Evolutionary conservation across 2,329 filamentous ascomycete species (phyloP).

Genomic region (Cercospora janseana): DNA sequence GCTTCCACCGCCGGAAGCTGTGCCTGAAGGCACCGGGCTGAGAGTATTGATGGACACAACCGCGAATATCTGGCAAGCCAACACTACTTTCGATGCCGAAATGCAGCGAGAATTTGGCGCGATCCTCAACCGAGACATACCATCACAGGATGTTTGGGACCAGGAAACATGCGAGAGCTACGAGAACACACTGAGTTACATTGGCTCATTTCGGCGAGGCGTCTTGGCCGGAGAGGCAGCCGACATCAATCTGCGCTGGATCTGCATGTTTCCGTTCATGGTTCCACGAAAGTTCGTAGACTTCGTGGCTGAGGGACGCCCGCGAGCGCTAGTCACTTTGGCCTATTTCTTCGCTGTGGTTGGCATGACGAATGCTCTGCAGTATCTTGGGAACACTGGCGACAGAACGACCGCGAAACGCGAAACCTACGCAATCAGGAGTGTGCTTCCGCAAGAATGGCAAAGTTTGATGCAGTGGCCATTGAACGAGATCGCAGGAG

Average conservation of each 20-base stretch:
- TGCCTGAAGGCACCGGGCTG: slow-evolving; percentile 27
- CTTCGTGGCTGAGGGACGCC: slow-evolving; percentile 35
- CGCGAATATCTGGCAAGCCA: slow-evolving; percentile 27
- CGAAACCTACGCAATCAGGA: slow-evolving; percentile 33
- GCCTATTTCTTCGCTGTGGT: slow-evolving; percentile 39
- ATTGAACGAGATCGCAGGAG: slow-evolving; percentile 26
- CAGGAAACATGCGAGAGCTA: slow-evolving; percentile 31
- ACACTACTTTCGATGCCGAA: slow-evolving; percentile 23
- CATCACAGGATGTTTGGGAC: slow-evolving; percentile 23
- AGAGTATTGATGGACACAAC: slow-evolving; percentile 30
- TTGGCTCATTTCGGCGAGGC: slow-evolving; percentile 31
- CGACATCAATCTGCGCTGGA: slow-evolving; percentile 32
- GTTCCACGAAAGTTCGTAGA: slow-evolving; percentile 34
- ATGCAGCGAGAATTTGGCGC: slow-evolving; percentile 28
- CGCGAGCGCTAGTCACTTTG: slow-evolving; percentile 38
- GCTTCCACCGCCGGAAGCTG: slow-evolving; percentile 27
- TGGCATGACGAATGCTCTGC: slow-evolving; percentile 31
- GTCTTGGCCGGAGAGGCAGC: slow-evolving; percentile 29
- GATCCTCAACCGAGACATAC: slow-evolving; percentile 28
- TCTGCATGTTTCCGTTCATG: slow-evolving; percentile 37
- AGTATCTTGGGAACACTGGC: slow-evolving; percentile 34
- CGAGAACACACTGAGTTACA: slow-evolving; percentile 33
- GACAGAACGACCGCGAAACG: slow-evolving; percentile 26
- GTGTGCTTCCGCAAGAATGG: slow-evolving; percentile 33
- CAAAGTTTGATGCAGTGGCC: slow-evolving; percentile 37